phyloP scores from a whole-genome alignment of 1,284 basidiomycete genomes.

The Puccinia brachypodii region DNA sequence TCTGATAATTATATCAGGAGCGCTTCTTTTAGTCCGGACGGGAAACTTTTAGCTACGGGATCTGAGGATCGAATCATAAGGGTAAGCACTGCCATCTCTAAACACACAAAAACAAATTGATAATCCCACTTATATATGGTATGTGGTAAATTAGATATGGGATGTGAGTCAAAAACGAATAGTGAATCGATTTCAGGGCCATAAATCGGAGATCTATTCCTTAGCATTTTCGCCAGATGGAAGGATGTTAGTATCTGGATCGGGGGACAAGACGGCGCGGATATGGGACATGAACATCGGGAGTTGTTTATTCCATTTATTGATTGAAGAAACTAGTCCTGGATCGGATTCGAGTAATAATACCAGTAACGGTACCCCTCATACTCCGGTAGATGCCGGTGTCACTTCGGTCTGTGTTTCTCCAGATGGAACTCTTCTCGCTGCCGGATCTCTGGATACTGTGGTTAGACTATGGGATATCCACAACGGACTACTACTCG shows the following conservation, averaged over 20 bases:
- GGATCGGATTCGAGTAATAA: constrained; percentile 18
- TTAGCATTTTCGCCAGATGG: constrained; percentile 82
- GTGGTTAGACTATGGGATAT: constrained; percentile 86
- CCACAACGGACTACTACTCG: constrained; percentile 68
- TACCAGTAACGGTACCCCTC: too few relatives aligned
- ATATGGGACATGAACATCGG: constrained; percentile 79
- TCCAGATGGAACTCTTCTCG: constrained; percentile 75
- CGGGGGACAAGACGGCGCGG: constrained; percentile 82
- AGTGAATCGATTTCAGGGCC: constrained; percentile 73
- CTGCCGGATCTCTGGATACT: constrained; percentile 78
- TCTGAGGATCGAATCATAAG: constrained; percentile 80
- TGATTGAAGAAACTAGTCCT: constrained; percentile 38
- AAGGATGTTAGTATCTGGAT: constrained; percentile 78
- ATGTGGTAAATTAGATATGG: constrained; percentile 83
- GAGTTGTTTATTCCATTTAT: constrained; percentile 59
- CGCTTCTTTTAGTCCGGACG: constrained; percentile 80
- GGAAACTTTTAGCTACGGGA: constrained; percentile 75
- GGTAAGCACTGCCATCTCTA: too few relatives aligned
- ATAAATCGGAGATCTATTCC: constrained; percentile 86
- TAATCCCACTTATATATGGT: background rate
- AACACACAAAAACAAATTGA: background rate
- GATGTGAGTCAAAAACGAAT: constrained; percentile 74
- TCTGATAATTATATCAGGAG: constrained; percentile 79
- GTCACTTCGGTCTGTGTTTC: constrained; percentile 69
- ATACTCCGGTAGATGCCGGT: constrained; percentile 53